A percentile compares a stretch with the other conserved stretches of the same genome.
These are phyloP conservation scores for Aspergillus sp. DNA, from an alignment of 2,329 filamentous ascomycete species.

Conservation along the genomic window DNA sequence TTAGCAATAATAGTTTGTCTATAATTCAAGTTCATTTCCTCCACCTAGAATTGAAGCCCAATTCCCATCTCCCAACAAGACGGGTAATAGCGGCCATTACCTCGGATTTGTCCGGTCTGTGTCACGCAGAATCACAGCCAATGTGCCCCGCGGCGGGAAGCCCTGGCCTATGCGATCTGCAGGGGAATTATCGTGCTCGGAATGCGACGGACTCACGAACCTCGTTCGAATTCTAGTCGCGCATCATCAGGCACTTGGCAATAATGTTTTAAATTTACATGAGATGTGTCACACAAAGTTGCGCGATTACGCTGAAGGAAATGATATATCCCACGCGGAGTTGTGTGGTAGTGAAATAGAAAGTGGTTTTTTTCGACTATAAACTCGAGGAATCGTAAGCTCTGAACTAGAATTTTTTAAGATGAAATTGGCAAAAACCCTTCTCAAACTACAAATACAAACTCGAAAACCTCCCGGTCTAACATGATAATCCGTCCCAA, in stretches of 20 bases:
- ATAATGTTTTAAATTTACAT: neutral
- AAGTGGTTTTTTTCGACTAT: too few species aligned
- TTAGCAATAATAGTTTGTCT: neutral
- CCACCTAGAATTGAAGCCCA: neutral
- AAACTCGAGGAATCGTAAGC: too few species aligned
- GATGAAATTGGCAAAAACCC: too few species aligned
- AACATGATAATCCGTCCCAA: too few species aligned
- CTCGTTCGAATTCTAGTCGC: neutral
- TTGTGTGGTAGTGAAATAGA: neutral
- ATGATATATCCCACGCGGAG: neutral
- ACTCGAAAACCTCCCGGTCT: too few species aligned
- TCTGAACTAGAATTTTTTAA: too few species aligned
- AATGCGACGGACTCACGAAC: neutral
- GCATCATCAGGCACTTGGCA: neutral
- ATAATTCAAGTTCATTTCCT: neutral
- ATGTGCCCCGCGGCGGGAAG: neutral
- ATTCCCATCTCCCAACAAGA: neutral
- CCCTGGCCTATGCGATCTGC: neutral
- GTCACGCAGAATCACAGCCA: neutral
- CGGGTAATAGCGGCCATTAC: neutral
- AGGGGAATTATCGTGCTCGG: slow-evolving; percentile 4
- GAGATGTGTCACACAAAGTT: neutral
- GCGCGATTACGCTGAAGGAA: too few species aligned
- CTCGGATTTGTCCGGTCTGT: neutral
- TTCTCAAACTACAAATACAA: too few species aligned